Percentiles rank a stretch among this genome's conserved stretches.
These are phyloP conservation scores for Nectriaceae sp. DNA, from an alignment of 2,329 filamentous ascomycete species.

Conservation along the genomic window DNA sequence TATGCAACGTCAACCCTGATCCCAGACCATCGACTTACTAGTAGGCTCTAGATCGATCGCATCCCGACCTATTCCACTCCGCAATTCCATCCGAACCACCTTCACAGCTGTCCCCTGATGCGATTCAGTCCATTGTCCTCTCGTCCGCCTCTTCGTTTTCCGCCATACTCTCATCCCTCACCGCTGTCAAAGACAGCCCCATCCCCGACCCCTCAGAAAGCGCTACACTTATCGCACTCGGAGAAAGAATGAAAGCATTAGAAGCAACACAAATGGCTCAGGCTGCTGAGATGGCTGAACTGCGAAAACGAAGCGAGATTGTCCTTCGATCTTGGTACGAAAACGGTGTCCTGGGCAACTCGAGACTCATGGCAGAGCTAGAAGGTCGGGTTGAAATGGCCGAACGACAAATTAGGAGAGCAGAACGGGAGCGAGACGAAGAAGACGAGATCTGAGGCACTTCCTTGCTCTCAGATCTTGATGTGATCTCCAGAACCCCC, in stretches of 20 bases:
- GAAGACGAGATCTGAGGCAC: constrained; percentile 28
- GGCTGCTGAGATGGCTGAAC: constrained; percentile 61
- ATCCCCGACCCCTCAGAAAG: constrained; percentile 57
- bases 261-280: constrained; percentile 64
- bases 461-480: too few species aligned
- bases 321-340: constrained; percentile 74
- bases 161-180: constrained; percentile 57
- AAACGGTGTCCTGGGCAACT: constrained; percentile 66
- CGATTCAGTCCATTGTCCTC: constrained; percentile 57
- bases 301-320: constrained; percentile 63
- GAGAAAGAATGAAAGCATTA: constrained; percentile 63
- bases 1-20: constrained; percentile 35
- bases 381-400: constrained; percentile 67
- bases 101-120: constrained; percentile 51
- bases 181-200: constrained; percentile 56
- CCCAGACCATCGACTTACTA: neutral
- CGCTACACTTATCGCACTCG: constrained; percentile 57
- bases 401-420: constrained; percentile 66
- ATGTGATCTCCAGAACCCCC: too few species aligned
- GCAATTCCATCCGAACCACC: constrained; percentile 49
- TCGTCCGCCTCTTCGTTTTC: constrained; percentile 58
- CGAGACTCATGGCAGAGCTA: constrained; percentile 69
- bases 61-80: constrained; percentile 57
- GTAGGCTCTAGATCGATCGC: constrained; percentile 47
- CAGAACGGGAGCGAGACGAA: constrained; percentile 48